Conservation (phyloP, 2,329 filamentous ascomycete species). For the Diaporthe eres region DNA sequence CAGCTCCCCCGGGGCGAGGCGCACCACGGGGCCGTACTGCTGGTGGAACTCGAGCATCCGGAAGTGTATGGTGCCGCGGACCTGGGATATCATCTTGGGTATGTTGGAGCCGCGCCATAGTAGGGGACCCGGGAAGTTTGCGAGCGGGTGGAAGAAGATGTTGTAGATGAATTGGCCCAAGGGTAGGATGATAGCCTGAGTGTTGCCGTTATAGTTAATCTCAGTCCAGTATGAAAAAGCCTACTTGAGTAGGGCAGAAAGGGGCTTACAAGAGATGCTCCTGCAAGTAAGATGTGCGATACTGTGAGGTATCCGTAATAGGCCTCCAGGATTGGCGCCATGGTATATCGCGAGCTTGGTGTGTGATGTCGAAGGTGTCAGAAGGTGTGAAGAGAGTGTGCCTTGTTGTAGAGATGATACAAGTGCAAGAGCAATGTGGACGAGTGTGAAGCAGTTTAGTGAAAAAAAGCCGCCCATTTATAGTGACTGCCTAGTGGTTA, state of each 20-base stretch:
- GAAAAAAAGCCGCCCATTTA: not conserved
- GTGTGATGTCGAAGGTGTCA: not conserved
- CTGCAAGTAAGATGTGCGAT: not conserved
- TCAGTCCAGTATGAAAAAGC: no score
- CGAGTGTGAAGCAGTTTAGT: not conserved
- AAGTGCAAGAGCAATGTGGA: not conserved
- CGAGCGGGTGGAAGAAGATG: slow-evolving; percentile 41
- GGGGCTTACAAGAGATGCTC: not conserved
- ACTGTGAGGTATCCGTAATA: slow-evolving; percentile 18
- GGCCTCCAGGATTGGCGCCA: slow-evolving; percentile 27
- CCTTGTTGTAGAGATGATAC: not conserved
- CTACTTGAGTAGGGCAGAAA: not conserved
- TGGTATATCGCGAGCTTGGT: not conserved
- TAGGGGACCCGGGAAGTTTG: slow-evolving; percentile 38
- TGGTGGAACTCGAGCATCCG: slow-evolving; percentile 40
- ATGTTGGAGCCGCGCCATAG: slow-evolving; percentile 40
- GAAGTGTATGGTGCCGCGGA: slow-evolving; percentile 38
- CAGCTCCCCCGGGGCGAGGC: slow-evolving; percentile 41
- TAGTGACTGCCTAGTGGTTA: not conserved
- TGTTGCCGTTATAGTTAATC: not conserved
- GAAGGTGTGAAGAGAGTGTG: not conserved
- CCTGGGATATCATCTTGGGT: slow-evolving; percentile 41
- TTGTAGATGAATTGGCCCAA: slow-evolving; percentile 40
- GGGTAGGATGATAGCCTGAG: slow-evolving; percentile 9
- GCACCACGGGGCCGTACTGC: slow-evolving; percentile 41